These are phyloP conservation scores for Saraca asoca DNA, from an alignment of 331 rosid genomes.

Conservation along the genomic window DNA sequence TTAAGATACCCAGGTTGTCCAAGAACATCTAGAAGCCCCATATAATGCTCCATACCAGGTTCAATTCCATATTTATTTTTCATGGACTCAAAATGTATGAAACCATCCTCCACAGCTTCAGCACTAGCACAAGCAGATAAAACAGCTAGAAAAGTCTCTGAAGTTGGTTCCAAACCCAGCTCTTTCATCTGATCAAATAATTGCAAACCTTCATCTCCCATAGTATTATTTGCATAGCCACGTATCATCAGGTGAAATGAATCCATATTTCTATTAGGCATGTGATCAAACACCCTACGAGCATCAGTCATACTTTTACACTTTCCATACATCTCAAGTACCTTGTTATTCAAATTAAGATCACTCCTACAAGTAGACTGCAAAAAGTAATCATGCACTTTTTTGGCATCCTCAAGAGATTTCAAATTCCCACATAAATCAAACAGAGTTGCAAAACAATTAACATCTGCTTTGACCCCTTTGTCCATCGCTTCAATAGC, in stretches of 20 bases:
- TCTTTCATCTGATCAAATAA: conserved; percentile 56
- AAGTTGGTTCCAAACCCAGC: conserved; percentile 45
- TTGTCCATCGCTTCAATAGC: conserved; percentile 73
- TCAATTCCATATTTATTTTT: conserved; percentile 45
- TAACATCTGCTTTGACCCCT: conserved; percentile 76
- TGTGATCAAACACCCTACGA: conserved; percentile 55
- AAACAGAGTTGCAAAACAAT: conserved; percentile 60
- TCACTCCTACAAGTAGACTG: conserved; percentile 66
- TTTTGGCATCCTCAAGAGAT: conserved; percentile 69
- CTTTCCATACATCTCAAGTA: conserved; percentile 51
- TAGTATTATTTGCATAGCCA: conserved; percentile 52
- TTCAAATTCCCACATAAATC: conserved; percentile 59
- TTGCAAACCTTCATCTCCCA: conserved; percentile 62
- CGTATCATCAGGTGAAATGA: conserved; percentile 58
- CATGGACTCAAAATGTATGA: conserved; percentile 52
- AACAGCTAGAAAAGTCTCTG: conserved; percentile 48
- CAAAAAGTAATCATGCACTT: conserved; percentile 74
- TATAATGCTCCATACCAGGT: conserved; percentile 42
- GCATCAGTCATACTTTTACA: conserved; percentile 60
- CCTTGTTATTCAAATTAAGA: conserved; percentile 43
- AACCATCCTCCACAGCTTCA: conserved; percentile 58
- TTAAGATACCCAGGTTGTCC: conserved; percentile 52
- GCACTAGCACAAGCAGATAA: conserved; percentile 60
- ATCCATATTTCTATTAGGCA: conserved; percentile 46
- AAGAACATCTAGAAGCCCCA: conserved; percentile 54